Percentiles rank a stretch among this genome's conserved stretches.
Conservation (phyloP, 2,329 filamentous ascomycete genomes). For the Alternaria ethzedia region DNA sequence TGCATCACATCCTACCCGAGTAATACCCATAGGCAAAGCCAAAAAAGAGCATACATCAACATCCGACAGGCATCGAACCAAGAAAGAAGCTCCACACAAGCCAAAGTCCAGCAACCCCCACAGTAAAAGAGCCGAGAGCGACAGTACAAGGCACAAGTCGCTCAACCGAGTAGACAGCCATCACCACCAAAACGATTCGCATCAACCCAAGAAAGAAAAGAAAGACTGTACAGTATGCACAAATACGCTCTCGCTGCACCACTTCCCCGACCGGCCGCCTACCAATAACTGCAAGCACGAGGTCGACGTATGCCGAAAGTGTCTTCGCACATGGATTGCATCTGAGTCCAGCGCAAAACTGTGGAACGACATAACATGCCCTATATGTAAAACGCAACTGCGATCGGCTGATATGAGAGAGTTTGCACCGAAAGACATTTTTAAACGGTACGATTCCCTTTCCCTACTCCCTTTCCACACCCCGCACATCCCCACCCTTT, state of each 20-base stretch:
- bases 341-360: constrained; percentile 45
- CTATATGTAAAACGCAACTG: constrained; percentile 54
- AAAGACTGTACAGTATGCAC: constrained; percentile 45
- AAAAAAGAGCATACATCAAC: neutral
- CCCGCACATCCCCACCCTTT: neutral
- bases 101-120: neutral
- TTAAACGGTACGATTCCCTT: neutral
- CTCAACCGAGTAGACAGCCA: neutral
- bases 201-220: neutral
- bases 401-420: constrained; percentile 54
- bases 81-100: neutral
- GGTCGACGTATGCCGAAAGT: constrained; percentile 45
- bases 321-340: constrained; percentile 49
- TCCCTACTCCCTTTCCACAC: no score
- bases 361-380: constrained; percentile 60
- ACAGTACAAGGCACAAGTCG: neutral
- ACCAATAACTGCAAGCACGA: constrained; percentile 45
- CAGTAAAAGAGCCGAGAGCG: neutral
- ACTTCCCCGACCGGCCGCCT: constrained; percentile 41
- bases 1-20: neutral
- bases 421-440: constrained; percentile 41
- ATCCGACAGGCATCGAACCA: neutral
- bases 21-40: neutral
- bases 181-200: neutral
- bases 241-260: constrained; percentile 34